Evolutionary conservation across 2,329 filamentous ascomycete genomes (phyloP).

Genomic region (Ceratocystiopsis brevicomis): DNA sequence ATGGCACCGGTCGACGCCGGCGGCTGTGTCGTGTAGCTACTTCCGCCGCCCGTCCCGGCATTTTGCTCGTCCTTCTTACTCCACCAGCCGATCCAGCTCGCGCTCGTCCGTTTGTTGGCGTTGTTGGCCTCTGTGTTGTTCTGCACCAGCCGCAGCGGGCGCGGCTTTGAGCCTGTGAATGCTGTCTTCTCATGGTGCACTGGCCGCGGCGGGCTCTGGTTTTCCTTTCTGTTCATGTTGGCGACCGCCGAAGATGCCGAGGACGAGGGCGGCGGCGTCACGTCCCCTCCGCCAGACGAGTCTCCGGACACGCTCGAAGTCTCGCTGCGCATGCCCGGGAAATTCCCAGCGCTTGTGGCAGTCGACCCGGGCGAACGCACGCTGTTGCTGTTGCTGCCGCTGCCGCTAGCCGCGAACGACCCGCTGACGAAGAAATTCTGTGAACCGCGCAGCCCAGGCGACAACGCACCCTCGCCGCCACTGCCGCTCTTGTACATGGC

Average conservation of each 20-base stretch:
- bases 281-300: slow-evolving; percentile 20
- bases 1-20: too few relatives aligned
- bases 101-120: slow-evolving; percentile 39
- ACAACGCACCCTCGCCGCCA: slow-evolving; percentile 39
- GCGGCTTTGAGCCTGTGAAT: slow-evolving; percentile 52
- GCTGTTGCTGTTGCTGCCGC: slow-evolving; percentile 29
- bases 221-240: slow-evolving; percentile 12
- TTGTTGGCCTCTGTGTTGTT: slow-evolving; percentile 32
- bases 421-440: slow-evolving; percentile 34
- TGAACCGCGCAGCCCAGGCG: slow-evolving; percentile 39
- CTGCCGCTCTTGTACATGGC: slow-evolving; percentile 62
- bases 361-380: slow-evolving; percentile 28
- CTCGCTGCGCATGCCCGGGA: slow-evolving; percentile 51
- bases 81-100: slow-evolving; percentile 48
- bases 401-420: slow-evolving; percentile 25
- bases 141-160: slow-evolving; percentile 73
- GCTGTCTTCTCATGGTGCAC: slow-evolving; percentile 31
- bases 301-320: slow-evolving; percentile 49
- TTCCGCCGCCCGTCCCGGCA: background rate
- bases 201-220: slow-evolving; percentile 30
- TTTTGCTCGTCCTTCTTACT: slow-evolving; percentile 28
- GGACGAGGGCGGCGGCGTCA: slow-evolving; percentile 25
- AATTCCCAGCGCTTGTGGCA: slow-evolving; percentile 32
- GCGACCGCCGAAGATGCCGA: slow-evolving; percentile 1
- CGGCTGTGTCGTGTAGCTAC: background rate